Conservation (phyloP, 768 basidiomycete species). For the Mycena pura region DNA sequence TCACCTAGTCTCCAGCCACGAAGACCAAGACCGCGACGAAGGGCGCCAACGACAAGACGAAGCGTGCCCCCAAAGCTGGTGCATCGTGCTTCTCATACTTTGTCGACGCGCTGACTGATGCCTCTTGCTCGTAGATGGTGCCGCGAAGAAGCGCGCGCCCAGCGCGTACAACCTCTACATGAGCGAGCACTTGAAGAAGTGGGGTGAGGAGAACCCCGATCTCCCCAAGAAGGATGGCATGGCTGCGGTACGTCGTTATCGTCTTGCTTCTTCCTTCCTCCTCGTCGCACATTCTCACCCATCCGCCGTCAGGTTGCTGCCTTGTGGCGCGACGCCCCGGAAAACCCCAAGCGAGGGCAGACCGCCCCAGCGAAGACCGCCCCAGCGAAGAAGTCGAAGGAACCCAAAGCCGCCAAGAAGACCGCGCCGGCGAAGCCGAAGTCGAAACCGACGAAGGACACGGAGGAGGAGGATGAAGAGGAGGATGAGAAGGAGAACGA, state of each 20-base stretch:
- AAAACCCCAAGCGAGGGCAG: constrained; percentile 13
- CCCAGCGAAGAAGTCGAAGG: not conserved
- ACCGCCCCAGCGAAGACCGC: not conserved
- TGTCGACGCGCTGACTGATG: not conserved
- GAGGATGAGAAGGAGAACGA: constrained; percentile 5
- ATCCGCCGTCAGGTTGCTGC: not conserved
- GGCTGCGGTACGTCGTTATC: not conserved
- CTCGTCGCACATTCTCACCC: not conserved
- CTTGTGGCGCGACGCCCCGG: constrained; percentile 5
- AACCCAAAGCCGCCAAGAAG: not conserved
- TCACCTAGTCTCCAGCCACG: no score
- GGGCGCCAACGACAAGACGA: no score
- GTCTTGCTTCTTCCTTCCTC: not conserved
- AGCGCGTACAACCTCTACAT: constrained; percentile 8
- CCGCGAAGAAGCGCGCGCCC: constrained; percentile 14
- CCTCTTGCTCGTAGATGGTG: not conserved
- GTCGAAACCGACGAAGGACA: not conserved
- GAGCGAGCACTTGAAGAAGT: not conserved
- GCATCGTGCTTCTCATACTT: no score
- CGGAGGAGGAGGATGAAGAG: not conserved
- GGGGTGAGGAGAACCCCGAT: not conserved
- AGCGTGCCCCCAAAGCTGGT: no score
- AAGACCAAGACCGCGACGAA: no score
- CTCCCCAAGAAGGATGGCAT: not conserved
- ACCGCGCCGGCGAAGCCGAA: no score